Base-by-base conservation (phyloP, 805 yeast genomes). In the Cyberlindnera euphorbiae region DNA sequence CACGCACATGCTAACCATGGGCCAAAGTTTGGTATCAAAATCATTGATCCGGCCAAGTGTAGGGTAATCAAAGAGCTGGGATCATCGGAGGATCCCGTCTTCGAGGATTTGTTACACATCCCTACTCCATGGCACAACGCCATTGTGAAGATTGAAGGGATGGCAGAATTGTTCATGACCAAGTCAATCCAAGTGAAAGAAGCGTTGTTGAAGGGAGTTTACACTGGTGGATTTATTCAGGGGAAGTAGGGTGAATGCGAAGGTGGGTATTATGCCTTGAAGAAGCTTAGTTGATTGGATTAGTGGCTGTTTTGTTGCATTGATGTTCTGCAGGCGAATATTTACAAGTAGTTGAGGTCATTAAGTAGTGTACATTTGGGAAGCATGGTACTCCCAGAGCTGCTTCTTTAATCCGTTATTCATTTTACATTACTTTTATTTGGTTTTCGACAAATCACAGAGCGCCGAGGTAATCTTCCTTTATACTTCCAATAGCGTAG, bases 381-480 rank as follows among this genome's bases (percentile, higher is more conserved):
- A n/a, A n/a, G n/a, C n/a, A n/a, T n/a, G n/a, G n/a, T n/a, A n/a
- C n/a, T n/a, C n/a, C n/a, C n/a, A n/a, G n/a, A n/a, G n/a, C n/a
- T n/a, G n/a, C n/a, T n/a, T n/a, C n/a, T n/a, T n/a, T n/a, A n/a
- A n/a, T n/a, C n/a, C n/a, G n/a, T n/a, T 26, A 16, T 26, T 14
- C 8, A 8, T 24, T 30, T 8, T 26, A 24, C n/a, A 22, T 11
- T 11, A 24, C 22, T n/a, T 13, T 13, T 17, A 15, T 15, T 14
- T 16, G 8, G 10, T 14, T 17, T 11, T 5, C 23, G 13, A 16
- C 15, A 26, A 18, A 33, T 48, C 31, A 77, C 41, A 77, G 60
- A 22, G 95, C 94, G 36, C 98, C 98, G 63, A 93, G 71, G 60
- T 87, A 93, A 67, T 93, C 99, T 66, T 93, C 98, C 62, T 90